A percentile compares a stretch with the other conserved stretches of the same genome.
These are phyloP conservation scores for Podospora pseudoanserina DNA, from an alignment of 495 filamentous ascomycete genomes.

Conservation along the genomic window DNA sequence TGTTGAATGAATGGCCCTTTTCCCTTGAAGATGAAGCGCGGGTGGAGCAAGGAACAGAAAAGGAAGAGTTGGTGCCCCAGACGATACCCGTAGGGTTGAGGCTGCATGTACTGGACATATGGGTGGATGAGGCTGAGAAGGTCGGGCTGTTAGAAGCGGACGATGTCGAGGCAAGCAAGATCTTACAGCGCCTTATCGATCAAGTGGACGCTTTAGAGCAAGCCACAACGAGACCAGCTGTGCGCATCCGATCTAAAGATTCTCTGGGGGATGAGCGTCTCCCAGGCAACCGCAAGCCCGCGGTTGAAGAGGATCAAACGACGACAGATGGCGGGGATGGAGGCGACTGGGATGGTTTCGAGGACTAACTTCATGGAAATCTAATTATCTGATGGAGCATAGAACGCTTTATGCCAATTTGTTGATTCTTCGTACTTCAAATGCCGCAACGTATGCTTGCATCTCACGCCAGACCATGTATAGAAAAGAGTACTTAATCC, in stretches of 20 bases:
- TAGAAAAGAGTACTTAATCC: background rate
- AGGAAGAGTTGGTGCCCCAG: conserved; percentile 33
- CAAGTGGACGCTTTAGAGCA: conserved; percentile 41
- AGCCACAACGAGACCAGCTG: conserved; percentile 63
- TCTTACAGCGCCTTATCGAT: conserved; percentile 35
- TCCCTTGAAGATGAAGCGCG: conserved; percentile 37
- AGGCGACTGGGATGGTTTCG: conserved; percentile 73
- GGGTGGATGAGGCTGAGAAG: conserved; percentile 79
- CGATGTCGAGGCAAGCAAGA: conserved; percentile 33
- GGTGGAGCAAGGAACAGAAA: conserved; percentile 22
- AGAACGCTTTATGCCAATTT: background rate
- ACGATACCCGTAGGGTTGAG: conserved; percentile 72
- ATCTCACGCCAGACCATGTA: background rate
- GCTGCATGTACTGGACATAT: conserved; percentile 87
- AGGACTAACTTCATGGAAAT: conserved; percentile 41
- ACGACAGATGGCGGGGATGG: conserved; percentile 15
- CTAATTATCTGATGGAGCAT: background rate
- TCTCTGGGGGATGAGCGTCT: conserved; percentile 73
- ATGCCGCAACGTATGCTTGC: background rate
- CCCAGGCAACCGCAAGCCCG: conserved; percentile 43
- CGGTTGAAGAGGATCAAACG: conserved; percentile 38
- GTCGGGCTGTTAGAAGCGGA: conserved; percentile 52
- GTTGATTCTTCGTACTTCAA: background rate
- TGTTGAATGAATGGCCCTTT: conserved; percentile 45
- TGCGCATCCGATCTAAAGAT: conserved; percentile 67